phyloP scores from a whole-genome alignment of 2,329 filamentous ascomycete genomes.

The Teratosphaeria nubilosa region DNA sequence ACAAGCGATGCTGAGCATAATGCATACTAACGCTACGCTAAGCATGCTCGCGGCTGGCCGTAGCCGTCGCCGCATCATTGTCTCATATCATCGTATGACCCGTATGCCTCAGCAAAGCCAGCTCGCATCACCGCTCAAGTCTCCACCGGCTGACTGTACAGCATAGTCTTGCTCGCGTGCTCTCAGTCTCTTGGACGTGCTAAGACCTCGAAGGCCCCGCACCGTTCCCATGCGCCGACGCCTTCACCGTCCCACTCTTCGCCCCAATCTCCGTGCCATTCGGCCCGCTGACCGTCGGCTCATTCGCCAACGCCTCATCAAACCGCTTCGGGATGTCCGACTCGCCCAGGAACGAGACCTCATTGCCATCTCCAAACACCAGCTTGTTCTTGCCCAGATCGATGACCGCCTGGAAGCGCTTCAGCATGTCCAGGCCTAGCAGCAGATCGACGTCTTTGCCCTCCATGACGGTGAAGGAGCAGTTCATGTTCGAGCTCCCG shows the following conservation, averaged over 20 bases:
- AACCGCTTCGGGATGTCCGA: constrained; percentile 81
- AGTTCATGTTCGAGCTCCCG: constrained; percentile 74
- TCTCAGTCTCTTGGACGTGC: not conserved
- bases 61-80: not conserved
- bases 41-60: not conserved
- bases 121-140: not conserved
- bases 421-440: constrained; percentile 91
- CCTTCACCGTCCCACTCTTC: constrained; percentile 60
- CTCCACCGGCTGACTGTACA: too few species aligned
- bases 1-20: not conserved
- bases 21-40: not conserved
- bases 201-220: not conserved
- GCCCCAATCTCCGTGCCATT: constrained; percentile 83
- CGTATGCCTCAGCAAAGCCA: not conserved
- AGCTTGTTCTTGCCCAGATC: constrained; percentile 78
- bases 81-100: not conserved
- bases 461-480: constrained; percentile 98
- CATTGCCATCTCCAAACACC: constrained; percentile 62
- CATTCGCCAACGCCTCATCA: constrained; percentile 61
- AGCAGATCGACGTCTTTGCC: constrained; percentile 92
- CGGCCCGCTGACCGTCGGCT: constrained; percentile 76
- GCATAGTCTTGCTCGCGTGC: not conserved
- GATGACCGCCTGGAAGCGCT: constrained; percentile 86
- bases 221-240: not conserved
- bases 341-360: constrained; percentile 84